Base-by-base conservation (phyloP, 2,329 filamentous ascomycete genomes). In the Trichophyton simii region DNA sequence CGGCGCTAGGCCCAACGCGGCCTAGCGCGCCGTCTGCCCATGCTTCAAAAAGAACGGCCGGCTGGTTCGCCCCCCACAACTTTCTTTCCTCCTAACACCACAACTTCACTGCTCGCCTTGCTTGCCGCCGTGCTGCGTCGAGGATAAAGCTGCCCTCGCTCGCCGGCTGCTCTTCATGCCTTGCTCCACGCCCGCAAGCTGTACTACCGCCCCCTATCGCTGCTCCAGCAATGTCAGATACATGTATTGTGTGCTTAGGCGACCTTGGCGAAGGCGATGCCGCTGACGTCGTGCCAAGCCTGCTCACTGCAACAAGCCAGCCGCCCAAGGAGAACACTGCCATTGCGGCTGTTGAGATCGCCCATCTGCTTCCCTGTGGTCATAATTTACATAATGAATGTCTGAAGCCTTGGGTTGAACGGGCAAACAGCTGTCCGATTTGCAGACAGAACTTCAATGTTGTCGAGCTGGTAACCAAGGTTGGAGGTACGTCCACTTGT, bases 401-500 rank as follows among this genome's bases (percentile, higher is more conserved):
- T 75, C 82, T 99, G 67, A 87, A 88, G 68, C 89, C 91, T 67
- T 99, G 94, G 94, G 90, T 92, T 54, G 89, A 95, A 76, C 88
- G 95, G 73, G 92, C 94, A 65, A 99, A 97, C 76, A 96, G 91
- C 72, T 99, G 94, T 75, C 94, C 94, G 54, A 96, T 99, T 74
- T 99, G 94, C 76, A 88, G 94, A 67, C 88, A 89, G 69, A 85
- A 83, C 65, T 97, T 99, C 78, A 92, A 97, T 75, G 78, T 87
- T 68, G 91, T 99, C 66, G 85, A 94, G 72, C 85, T 99, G 64
- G 87, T 87, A 73, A 84, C 88, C 70, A 84, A 82, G 67, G 77
- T 91, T 69, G 88, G 89, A 80, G 89, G 90, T 94, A 82, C 18
- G 50, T 18, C n/a, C n/a, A 3, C 15, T 9, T 34, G 15, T 11